Evolutionary conservation across 139 green algal species (phyloP).

Genomic region (Picocystis salinarum): DNA sequence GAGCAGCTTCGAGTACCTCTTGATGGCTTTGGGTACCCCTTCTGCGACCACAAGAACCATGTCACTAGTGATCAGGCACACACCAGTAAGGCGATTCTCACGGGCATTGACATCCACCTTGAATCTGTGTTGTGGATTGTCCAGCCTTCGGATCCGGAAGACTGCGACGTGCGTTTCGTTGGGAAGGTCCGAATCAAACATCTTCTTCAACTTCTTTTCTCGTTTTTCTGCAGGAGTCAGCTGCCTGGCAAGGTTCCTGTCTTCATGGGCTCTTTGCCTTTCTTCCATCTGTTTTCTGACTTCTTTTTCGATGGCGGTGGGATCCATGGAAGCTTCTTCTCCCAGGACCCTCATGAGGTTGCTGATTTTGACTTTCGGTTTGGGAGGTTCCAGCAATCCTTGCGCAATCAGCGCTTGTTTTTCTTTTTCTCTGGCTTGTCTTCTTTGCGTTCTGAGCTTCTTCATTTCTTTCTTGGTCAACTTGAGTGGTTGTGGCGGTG

Average conservation of each 20-base stretch:
- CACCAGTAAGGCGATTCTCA: conserved; percentile 65
- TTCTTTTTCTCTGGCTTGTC: conserved; percentile 79
- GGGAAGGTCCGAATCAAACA: conserved; percentile 30
- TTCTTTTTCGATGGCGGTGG: conserved; percentile 78
- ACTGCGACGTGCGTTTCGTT: conserved; percentile 5
- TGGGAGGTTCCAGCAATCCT: conserved; percentile 82
- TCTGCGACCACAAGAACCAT: conserved; percentile 70
- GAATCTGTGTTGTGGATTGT: conserved; percentile 42
- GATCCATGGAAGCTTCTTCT: conserved; percentile 64
- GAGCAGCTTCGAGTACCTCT: conserved; percentile 86
- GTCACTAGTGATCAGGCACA: conserved; percentile 11
- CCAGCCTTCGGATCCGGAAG: conserved; percentile 24
- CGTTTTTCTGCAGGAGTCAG: conserved; percentile 73
- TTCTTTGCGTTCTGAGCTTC: conserved; percentile 86
- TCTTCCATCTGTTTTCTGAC: conserved; percentile 66
- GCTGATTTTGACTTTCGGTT: conserved; percentile 83
- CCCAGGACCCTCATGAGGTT: conserved; percentile 91
- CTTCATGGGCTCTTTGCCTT: conserved; percentile 63
- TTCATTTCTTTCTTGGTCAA: conserved; percentile 69
- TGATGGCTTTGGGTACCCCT: conserved; percentile 38
- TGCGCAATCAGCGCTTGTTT: conserved; percentile 88
- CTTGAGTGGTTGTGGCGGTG: conserved; percentile 57
- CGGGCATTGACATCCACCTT: conserved; percentile 82
- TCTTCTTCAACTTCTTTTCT: conserved; percentile 85
- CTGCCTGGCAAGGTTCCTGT: conserved; percentile 84